Conservation (phyloP, 2,329 filamentous ascomycete genomes). For the Cryphonectria nitschkei region DNA sequence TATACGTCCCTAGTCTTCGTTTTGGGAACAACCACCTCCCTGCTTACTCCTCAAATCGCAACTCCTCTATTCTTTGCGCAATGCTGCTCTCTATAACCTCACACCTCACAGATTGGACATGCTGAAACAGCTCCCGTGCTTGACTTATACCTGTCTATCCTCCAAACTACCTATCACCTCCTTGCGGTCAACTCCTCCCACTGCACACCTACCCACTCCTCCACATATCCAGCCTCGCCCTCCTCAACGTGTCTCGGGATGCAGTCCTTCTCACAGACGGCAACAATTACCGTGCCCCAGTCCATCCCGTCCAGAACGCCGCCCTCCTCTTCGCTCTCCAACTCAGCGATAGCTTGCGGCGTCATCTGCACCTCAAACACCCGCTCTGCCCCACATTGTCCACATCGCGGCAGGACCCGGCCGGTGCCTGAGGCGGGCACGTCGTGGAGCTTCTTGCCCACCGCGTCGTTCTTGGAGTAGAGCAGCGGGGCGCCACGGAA, state of each 20-base stretch:
- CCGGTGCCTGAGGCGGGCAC: slow-evolving; percentile 46
- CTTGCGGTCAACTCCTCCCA: slow-evolving; percentile 76
- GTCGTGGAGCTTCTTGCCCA: slow-evolving; percentile 66
- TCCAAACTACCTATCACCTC: slow-evolving; percentile 34
- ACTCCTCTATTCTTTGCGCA: background rate
- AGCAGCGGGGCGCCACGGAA: slow-evolving; percentile 74
- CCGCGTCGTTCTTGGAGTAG: slow-evolving; percentile 76
- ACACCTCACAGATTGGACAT: background rate
- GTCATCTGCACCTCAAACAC: slow-evolving; percentile 92
- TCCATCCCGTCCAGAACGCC: slow-evolving; percentile 86
- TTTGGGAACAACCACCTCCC: too few species aligned
- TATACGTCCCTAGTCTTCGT: background rate
- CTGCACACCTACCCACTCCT: slow-evolving; percentile 98
- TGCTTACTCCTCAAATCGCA: background rate
- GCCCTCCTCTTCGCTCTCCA: slow-evolving; percentile 74
- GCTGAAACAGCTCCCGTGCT: too few species aligned
- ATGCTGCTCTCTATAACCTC: background rate
- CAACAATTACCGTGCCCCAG: slow-evolving; percentile 91
- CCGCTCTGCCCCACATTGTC: slow-evolving; percentile 72
- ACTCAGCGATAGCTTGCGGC: slow-evolving; percentile 77
- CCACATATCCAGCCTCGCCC: slow-evolving; percentile 75
- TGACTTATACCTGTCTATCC: too few species aligned
- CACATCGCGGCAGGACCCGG: slow-evolving; percentile 71
- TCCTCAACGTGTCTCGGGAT: slow-evolving; percentile 58
- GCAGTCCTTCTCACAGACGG: slow-evolving; percentile 83